Evolutionary conservation across 176 grass and related monocot genomes (phyloP).

Genomic region (Phyllostachys edulis): DNA sequence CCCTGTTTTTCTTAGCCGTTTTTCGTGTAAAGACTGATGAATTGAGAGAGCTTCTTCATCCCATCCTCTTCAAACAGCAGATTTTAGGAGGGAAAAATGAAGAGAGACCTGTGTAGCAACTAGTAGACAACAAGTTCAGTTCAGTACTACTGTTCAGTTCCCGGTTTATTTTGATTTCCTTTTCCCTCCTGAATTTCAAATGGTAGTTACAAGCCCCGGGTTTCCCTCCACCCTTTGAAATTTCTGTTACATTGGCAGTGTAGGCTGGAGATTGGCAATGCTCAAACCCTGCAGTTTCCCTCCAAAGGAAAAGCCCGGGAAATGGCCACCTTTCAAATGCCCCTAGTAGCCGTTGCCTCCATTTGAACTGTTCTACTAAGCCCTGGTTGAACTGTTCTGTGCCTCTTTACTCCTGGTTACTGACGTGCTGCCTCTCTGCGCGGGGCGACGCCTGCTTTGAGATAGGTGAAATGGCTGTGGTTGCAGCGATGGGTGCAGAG

Average conservation of each 20-base stretch:
- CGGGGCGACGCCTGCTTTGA: slow-evolving; percentile 32
- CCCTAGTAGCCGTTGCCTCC: slow-evolving; percentile 46
- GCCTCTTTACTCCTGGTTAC: not conserved
- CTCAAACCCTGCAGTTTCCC: slow-evolving; percentile 43
- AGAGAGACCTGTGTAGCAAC: slow-evolving; percentile 32
- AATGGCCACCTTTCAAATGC: slow-evolving; percentile 26
- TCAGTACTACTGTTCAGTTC: not conserved
- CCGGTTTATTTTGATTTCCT: not conserved
- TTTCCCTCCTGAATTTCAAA: slow-evolving; percentile 58
- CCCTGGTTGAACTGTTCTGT: not conserved
- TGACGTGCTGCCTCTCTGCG: not conserved
- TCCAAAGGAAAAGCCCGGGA: slow-evolving; percentile 55
- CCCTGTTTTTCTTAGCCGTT: slow-evolving; percentile 42
- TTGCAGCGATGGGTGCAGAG: slow-evolving; percentile 45
- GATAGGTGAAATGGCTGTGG: slow-evolving; percentile 64
- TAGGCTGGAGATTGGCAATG: not conserved
- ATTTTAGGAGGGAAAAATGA: slow-evolving; percentile 78
- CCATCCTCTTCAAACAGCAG: slow-evolving; percentile 61
- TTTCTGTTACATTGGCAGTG: slow-evolving; percentile 34
- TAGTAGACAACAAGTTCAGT: slow-evolving; percentile 15
- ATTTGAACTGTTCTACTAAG: slow-evolving; percentile 29
- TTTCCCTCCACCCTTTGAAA: slow-evolving; percentile 51
- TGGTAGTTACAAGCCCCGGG: slow-evolving; percentile 26
- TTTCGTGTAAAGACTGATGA: slow-evolving; percentile 66
- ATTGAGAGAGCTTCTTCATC: slow-evolving; percentile 42